Base-by-base conservation (phyloP, 495 filamentous ascomycete species). In the Emericellopsis terricola region DNA sequence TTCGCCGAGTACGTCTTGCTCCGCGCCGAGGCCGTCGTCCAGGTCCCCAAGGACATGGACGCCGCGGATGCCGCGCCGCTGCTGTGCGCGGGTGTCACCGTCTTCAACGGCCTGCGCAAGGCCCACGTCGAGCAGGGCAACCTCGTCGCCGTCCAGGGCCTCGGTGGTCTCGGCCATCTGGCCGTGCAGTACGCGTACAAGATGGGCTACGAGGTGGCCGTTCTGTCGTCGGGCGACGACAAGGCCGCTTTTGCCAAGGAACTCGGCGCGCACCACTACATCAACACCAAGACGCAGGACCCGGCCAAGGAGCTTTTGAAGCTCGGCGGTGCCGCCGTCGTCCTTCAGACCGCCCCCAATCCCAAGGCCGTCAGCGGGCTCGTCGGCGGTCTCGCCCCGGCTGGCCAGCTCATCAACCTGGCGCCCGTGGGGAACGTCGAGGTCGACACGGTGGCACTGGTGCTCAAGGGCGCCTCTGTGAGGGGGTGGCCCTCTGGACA, bases 41-140 rank as follows among this genome's bases (percentile, higher is more conserved):
- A 55, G n/a, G 59, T 83, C 29, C 75, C 76, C 4, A 39, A 49
- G 4, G 54, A 69, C 30, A 51, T 69, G 19, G 60, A 75, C 42
- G 61, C 75, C 0, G 72, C 64, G 8, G 56, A 70, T 39, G 69
- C 62, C 36, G 75, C 76, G 1, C 75, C 77, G 0, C 62, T 81
- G 10, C 66, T 83, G 15, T 82, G 77, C 52, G 76, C 78, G 2
- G 78, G 76, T 31, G 64, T 81, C 30, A 78, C 75, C 17, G 68
- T 74, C 23, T 83, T 80, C 66, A 81, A 80, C 55, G 62, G 63
- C 4, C 71, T 83, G 29, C 67, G 76, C 15, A 62, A 68, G 29
- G 64, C 73, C 60, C 53, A 67, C 27, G 55, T 80, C 28, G 43
- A 55, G 11, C 54, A 59, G 0, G 76, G 76, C 19, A 63, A 61